phyloP scores from a whole-genome alignment of 441 rosid genomes.

The Heliophila coronopifolia region DNA sequence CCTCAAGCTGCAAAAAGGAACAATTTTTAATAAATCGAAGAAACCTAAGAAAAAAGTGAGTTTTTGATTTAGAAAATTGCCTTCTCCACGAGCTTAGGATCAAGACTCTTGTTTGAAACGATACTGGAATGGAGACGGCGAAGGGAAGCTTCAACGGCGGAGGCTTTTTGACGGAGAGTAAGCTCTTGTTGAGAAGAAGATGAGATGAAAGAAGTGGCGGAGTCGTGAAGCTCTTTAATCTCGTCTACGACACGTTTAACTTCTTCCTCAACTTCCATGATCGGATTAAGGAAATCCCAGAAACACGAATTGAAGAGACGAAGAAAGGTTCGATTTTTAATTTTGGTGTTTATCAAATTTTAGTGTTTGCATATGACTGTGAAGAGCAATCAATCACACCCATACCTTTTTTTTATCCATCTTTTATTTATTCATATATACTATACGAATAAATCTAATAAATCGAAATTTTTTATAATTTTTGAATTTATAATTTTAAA shows the following conservation, averaged over 20 bases:
- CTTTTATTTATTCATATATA: no score
- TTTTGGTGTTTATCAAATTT: no score
- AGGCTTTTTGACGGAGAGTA: constrained; percentile 60
- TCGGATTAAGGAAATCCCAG: constrained; percentile 11
- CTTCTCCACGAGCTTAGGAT: constrained; percentile 63
- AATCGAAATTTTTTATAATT: no score
- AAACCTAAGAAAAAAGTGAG: not conserved
- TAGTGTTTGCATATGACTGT: no score
- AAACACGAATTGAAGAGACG: no score
- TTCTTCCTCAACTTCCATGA: constrained; percentile 56
- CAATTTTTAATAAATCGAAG: constrained; percentile 5
- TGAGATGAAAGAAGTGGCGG: constrained; percentile 55
- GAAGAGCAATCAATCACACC: no score
- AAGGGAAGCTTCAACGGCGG: constrained; percentile 67
- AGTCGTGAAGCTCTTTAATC: constrained; percentile 74
- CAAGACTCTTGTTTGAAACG: constrained; percentile 37
- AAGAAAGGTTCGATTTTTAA: no score
- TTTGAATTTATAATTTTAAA: no score
- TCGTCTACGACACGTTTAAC: constrained; percentile 53
- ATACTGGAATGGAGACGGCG: constrained; percentile 51
- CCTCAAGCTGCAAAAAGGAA: constrained; percentile 49
- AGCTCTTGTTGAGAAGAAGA: constrained; percentile 55
- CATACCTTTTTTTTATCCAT: no score
- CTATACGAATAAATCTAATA: no score
- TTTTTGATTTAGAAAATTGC: constrained; percentile 28